Evolutionary conservation across 2,329 filamentous ascomycete genomes (phyloP).

Genomic region (Pseudofabraea citricarpa): DNA sequence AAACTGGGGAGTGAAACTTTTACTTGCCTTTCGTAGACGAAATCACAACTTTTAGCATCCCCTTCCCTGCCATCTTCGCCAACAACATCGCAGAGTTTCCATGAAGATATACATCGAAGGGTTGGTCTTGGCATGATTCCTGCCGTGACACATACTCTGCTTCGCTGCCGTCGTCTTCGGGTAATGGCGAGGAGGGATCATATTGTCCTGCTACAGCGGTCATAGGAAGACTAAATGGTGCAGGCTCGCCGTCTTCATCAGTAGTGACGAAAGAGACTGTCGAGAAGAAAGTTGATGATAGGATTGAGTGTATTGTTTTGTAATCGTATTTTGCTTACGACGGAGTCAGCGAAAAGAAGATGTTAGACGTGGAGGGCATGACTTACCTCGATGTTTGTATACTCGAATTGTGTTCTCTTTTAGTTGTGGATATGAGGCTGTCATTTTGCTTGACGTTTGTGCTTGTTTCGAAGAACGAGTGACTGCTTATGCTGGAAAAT

Average conservation of each 20-base stretch:
- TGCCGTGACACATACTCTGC: not conserved
- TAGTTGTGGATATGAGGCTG: slow-evolving; percentile 6
- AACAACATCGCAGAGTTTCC: slow-evolving; percentile 9
- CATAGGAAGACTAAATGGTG: slow-evolving; percentile 5
- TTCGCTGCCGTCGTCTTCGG: slow-evolving; percentile 5
- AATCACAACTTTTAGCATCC: not conserved
- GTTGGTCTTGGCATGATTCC: not conserved
- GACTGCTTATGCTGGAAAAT: too few relatives aligned
- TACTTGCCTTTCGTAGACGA: slow-evolving; percentile 2
- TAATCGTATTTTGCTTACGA: slow-evolving; percentile 10
- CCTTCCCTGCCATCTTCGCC: slow-evolving; percentile 1
- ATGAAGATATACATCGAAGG: slow-evolving; percentile 7
- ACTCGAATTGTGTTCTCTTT: slow-evolving; percentile 8
- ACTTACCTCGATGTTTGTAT: slow-evolving; percentile 1
- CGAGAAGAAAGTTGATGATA: slow-evolving; percentile 21
- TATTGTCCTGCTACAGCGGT: slow-evolving; percentile 1
- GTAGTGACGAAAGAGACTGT: slow-evolving; percentile 25
- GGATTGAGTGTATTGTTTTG: slow-evolving; percentile 28
- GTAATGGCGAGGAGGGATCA: slow-evolving; percentile 2
- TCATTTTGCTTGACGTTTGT: not conserved
- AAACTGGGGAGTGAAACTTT: too few relatives aligned
- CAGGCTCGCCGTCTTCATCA: slow-evolving; percentile 23
- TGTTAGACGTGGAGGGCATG: not conserved
- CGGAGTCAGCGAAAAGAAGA: not conserved
- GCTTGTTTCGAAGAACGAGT: too few relatives aligned